Evolutionary conservation across 2,329 filamentous ascomycete species (phyloP).

Genomic region (Epichloe glyceriae): DNA sequence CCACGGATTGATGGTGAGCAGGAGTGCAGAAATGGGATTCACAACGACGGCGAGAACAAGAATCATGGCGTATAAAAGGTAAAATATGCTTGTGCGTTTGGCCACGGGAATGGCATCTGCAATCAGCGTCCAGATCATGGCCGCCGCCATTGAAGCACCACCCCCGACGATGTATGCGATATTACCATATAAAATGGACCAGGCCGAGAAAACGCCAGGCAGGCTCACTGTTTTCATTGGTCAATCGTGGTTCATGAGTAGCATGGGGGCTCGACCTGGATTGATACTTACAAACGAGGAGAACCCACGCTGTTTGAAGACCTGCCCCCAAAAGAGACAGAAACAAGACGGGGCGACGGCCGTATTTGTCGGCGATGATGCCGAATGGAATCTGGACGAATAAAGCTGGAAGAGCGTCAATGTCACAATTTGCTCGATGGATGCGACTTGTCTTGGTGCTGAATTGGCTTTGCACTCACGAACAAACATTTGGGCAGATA

Average conservation of each 20-base stretch:
- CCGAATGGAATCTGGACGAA: constrained; percentile 32
- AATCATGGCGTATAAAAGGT: constrained; percentile 23
- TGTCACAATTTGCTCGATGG: background rate
- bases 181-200: constrained; percentile 23
- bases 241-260: constrained; percentile 1
- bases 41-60: constrained; percentile 26
- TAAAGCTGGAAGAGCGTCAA: constrained; percentile 17
- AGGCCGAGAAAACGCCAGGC: constrained; percentile 19
- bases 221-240: no score
- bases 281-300: constrained; percentile 19
- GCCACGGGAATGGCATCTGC: constrained; percentile 28
- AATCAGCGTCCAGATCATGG: constrained; percentile 33
- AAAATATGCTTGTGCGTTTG: constrained; percentile 27
- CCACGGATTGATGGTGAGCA: constrained; percentile 28
- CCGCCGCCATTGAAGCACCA: constrained; percentile 23
- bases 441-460: background rate
- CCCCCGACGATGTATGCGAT: constrained; percentile 28
- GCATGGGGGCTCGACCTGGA: background rate
- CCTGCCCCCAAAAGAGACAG: constrained; percentile 20
- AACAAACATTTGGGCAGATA: constrained; percentile 33
- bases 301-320: constrained; percentile 16
- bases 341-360: constrained; percentile 28
- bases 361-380: constrained; percentile 33
- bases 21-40: constrained; percentile 26
- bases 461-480: constrained; percentile 17